A percentile compares a stretch with the other conserved stretches of the same genome.
Evolutionary conservation across 179 eudicot species (phyloP).

Genomic region (Corrigiola litoralis): DNA sequence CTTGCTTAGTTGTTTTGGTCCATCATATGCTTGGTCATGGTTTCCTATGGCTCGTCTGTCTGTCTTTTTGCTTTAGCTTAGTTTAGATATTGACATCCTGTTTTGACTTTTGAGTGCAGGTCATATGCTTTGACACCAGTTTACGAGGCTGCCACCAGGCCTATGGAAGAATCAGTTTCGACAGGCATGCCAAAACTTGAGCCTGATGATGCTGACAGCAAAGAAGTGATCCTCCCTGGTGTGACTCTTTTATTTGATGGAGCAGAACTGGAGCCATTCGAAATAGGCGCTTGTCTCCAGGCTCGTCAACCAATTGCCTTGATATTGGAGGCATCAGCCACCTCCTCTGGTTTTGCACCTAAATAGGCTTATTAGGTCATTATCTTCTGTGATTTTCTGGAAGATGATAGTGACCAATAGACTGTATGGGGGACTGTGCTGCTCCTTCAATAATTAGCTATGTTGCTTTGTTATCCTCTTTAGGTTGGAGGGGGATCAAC

Average conservation of each 20-base stretch:
- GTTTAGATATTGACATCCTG: neutral
- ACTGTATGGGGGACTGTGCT: neutral
- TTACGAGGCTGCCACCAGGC: conserved; percentile 65
- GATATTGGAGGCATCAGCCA: conserved; percentile 86
- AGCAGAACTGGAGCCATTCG: conserved; percentile 75
- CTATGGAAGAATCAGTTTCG: conserved; percentile 54
- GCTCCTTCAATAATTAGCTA: conserved; percentile 6
- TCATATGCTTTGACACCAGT: conserved; percentile 79
- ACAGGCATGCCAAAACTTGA: conserved; percentile 43
- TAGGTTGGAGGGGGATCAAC: conserved; percentile 8
- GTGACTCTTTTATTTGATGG: conserved; percentile 94
- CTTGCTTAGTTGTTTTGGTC: neutral
- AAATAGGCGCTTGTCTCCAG: conserved; percentile 91
- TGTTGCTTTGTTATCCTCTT: conserved; percentile 8
- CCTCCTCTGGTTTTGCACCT: conserved; percentile 45
- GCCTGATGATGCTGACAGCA: conserved; percentile 68
- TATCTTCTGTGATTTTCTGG: neutral
- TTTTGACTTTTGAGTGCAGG: conserved; percentile 36
- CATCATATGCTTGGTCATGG: conserved; percentile 1
- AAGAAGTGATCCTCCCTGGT: conserved; percentile 81
- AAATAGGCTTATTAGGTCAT: conserved; percentile 33
- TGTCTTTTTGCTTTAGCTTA: neutral
- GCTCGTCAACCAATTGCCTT: conserved; percentile 91
- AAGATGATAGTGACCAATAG: neutral
- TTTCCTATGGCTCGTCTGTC: neutral